Percentiles rank a stretch among this genome's conserved stretches.
Conservation (phyloP, 2,329 filamentous ascomycete species). For the Botrytis fabae region DNA sequence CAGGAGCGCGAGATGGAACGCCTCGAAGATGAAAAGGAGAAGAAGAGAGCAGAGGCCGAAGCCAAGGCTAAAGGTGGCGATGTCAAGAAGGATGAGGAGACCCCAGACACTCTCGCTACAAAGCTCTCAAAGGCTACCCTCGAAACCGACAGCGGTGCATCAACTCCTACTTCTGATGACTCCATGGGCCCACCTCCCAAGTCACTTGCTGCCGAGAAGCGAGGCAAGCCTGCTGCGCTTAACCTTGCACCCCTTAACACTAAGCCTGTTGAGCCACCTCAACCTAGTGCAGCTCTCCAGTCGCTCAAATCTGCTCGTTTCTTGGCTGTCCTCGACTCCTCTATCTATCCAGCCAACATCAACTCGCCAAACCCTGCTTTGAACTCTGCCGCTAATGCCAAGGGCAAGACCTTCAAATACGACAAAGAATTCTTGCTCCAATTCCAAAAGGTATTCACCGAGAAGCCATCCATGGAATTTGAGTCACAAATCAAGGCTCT, state of each 20-base stretch:
- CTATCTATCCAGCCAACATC: conserved; percentile 81
- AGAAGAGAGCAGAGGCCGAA: conserved; percentile 55
- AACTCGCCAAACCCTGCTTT: conserved; percentile 88
- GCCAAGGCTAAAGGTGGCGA: conserved; percentile 33
- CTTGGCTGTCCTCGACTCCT: conserved; percentile 73
- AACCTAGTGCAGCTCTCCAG: conserved; percentile 91
- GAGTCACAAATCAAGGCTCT: conserved; percentile 83
- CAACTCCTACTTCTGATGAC: conserved; percentile 47
- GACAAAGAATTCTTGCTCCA: conserved; percentile 94
- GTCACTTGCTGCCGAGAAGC: conserved; percentile 60
- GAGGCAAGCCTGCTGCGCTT: conserved; percentile 78
- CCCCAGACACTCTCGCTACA: conserved; percentile 39
- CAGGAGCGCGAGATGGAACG: conserved; percentile 72
- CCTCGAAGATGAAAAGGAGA: conserved; percentile 69
- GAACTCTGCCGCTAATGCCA: conserved; percentile 76
- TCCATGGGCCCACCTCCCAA: conserved; percentile 53
- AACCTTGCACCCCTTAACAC: conserved; percentile 82
- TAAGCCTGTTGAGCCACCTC: conserved; percentile 83
- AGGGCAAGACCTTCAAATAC: conserved; percentile 86
- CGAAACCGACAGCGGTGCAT: conserved; percentile 45
- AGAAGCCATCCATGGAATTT: conserved; percentile 94
- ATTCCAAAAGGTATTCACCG: conserved; percentile 93
- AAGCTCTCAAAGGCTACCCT: conserved; percentile 57
- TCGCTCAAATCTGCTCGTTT: conserved; percentile 90
- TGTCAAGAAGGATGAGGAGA: conserved; percentile 38